Evolutionary conservation across 257 asterid genomes (phyloP).

Genomic region (Solanum chmielewskii): DNA sequence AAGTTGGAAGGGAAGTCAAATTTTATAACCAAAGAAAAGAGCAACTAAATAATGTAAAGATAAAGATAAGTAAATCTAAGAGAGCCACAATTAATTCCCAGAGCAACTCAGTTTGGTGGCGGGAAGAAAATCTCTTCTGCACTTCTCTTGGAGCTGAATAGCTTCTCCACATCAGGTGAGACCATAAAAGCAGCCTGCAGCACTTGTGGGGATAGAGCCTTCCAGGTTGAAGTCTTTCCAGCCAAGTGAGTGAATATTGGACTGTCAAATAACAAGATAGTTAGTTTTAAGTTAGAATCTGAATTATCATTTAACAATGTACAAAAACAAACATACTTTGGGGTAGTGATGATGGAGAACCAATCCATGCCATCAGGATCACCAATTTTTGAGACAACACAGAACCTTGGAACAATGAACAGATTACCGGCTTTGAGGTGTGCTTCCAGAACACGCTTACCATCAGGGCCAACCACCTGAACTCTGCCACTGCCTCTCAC

Average conservation of each 20-base stretch:
- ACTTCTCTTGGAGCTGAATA: conserved; percentile 58
- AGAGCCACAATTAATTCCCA: background rate
- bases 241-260: conserved; percentile 58
- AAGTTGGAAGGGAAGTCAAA: background rate
- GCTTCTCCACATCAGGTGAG: conserved; percentile 41
- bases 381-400: conserved; percentile 75
- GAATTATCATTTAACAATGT: background rate
- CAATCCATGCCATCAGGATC: conserved; percentile 77
- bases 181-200: conserved; percentile 56
- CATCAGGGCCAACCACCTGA: conserved; percentile 72
- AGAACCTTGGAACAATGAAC: conserved; percentile 71
- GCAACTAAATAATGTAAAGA: background rate
- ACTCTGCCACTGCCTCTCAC: conserved; percentile 80
- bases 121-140: conserved; percentile 80
- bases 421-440: conserved; percentile 52
- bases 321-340: background rate
- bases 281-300: no score
- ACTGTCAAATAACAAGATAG: conserved; percentile 13
- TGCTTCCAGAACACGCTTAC: conserved; percentile 58
- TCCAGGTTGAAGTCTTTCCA: conserved; percentile 56
- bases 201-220: conserved; percentile 50
- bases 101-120: conserved; percentile 34
- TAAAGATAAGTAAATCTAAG: background rate
- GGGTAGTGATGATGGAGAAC: conserved; percentile 85
- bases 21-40: background rate